Conservation (phyloP, 179 eudicot species). For the Monotropa hypopitys region DNA sequence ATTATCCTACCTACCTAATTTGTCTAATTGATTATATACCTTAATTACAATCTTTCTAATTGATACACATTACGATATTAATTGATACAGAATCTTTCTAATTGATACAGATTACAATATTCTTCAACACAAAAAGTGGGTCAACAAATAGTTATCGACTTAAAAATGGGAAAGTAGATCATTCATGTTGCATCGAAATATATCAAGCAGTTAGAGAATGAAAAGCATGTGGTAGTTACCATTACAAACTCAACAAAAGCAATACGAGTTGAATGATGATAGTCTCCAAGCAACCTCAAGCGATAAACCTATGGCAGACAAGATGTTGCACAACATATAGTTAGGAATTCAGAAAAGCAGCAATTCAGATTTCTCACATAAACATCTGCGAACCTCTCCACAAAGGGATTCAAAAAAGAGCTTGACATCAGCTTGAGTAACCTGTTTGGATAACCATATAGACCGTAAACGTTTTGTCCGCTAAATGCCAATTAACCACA, state of each 20-base stretch:
- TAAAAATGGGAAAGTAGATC: not conserved
- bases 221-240: conserved; percentile 31
- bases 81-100: no score
- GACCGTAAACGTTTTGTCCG: not conserved
- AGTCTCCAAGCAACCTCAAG: conserved; percentile 93
- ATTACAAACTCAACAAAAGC: conserved; percentile 87
- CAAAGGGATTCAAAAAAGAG: conserved; percentile 70
- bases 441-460: conserved; percentile 24
- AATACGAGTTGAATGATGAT: conserved; percentile 90
- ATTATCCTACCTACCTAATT: no score
- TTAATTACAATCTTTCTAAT: no score
- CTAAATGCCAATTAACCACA: conserved; percentile 1
- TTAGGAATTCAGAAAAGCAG: conserved; percentile 10
- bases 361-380: conserved; percentile 6
- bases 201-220: not conserved
- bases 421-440: conserved; percentile 73
- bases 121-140: no score
- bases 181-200: not conserved
- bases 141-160: not conserved
- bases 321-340: conserved; percentile 6
- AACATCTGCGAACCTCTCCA: conserved; percentile 65
- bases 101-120: no score
- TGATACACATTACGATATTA: no score
- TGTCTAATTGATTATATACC: no score
- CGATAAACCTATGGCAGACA: conserved; percentile 49